Percentiles rank a stretch among this genome's conserved stretches.
Evolutionary conservation across 148 eudicot genomes (phyloP).

Genomic region (Cornus controversa): DNA sequence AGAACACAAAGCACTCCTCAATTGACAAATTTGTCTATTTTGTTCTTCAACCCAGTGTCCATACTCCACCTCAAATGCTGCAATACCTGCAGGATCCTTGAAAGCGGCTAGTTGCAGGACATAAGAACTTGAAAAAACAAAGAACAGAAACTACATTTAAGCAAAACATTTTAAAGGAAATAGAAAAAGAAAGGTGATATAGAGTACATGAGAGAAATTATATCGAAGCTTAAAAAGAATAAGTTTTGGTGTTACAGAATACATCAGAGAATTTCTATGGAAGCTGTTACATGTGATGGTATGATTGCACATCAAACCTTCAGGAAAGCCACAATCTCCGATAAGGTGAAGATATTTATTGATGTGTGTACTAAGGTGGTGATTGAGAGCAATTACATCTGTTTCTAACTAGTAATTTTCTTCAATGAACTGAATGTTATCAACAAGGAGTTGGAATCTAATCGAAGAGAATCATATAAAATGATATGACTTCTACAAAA

Average conservation of each 20-base stretch:
- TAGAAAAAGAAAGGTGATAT: neutral
- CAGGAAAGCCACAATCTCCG: neutral
- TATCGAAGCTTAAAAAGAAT: neutral
- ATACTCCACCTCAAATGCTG: slow-evolving; percentile 73
- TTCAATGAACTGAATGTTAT: neutral
- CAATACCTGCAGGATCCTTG: slow-evolving; percentile 46
- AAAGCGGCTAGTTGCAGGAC: neutral
- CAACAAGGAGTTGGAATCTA: neutral
- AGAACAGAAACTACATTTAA: neutral
- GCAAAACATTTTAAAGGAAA: neutral
- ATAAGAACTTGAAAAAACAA: neutral
- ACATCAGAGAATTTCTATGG: too few species aligned
- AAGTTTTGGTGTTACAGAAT: neutral
- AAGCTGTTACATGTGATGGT: neutral
- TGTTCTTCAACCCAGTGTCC: slow-evolving; percentile 87
- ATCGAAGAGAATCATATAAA: neutral
- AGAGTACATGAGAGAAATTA: neutral
- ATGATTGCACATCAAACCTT: neutral
- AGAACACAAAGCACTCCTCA: slow-evolving; percentile 60
- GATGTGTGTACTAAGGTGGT: neutral
- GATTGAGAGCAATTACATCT: neutral
- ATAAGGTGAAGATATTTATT: neutral
- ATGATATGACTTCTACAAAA: neutral
- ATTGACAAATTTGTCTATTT: slow-evolving; percentile 50
- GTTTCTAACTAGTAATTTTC: neutral